phyloP scores from a whole-genome alignment of 2,329 filamentous ascomycete genomes.

The Diaporthe amygdali region DNA sequence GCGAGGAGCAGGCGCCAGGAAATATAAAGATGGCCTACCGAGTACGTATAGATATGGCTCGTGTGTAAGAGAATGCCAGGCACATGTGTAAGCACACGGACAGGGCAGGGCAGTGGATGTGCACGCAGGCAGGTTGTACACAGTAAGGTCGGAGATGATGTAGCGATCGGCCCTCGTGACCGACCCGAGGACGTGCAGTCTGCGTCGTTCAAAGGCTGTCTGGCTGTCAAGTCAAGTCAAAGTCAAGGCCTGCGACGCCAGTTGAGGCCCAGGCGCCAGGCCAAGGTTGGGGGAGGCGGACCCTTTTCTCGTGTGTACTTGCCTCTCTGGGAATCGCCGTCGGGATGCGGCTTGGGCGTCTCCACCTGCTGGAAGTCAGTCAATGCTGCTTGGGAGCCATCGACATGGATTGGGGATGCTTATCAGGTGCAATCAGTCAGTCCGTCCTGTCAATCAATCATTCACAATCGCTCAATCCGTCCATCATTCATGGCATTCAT shows the following conservation, averaged over 20 bases:
- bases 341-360: background rate
- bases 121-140: background rate
- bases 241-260: too few species aligned
- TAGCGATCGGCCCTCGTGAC: slow-evolving; percentile 21
- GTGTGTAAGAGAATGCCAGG: background rate
- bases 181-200: background rate
- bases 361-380: too few species aligned
- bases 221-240: too few species aligned
- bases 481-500: too few species aligned
- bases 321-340: slow-evolving; percentile 10
- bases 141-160: slow-evolving; percentile 17
- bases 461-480: slow-evolving; percentile 13
- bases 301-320: slow-evolving; percentile 25
- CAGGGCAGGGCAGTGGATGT: too few species aligned
- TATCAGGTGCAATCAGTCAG: background rate
- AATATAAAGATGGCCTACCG: background rate
- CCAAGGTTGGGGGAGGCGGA: background rate
- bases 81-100: too few species aligned
- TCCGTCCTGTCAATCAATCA: background rate
- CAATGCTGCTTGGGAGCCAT: background rate
- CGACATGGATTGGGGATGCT: background rate
- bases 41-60: too few species aligned
- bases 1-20: background rate
- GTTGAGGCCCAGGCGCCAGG: too few species aligned
- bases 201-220: background rate